Evolutionary conservation across 306 rosid species (phyloP).

Genomic region (Carpinus fangiana): DNA sequence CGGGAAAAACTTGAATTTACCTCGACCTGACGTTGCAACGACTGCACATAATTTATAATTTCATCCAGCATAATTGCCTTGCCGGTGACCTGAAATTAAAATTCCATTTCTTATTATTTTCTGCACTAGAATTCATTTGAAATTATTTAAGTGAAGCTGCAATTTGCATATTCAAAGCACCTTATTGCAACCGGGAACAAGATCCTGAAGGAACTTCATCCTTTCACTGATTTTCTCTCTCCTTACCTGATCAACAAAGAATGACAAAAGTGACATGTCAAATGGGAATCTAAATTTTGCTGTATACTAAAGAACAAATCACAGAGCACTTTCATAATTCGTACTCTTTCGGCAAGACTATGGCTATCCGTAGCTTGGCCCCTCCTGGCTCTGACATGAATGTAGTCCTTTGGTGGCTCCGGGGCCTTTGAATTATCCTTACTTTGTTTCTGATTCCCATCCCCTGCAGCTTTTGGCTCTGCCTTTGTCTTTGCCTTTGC

Average conservation of each 20-base stretch:
- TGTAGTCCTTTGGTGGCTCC: conserved; percentile 85
- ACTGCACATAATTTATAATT: conserved; percentile 87
- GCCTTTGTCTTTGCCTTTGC: conserved; percentile 36
- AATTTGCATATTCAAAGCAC: conserved; percentile 36
- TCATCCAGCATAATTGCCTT: conserved; percentile 96
- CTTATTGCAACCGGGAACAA: conserved; percentile 96
- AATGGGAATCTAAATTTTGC: not conserved
- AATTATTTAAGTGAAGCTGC: not conserved
- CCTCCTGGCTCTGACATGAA: conserved; percentile 91
- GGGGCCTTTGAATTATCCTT: conserved; percentile 50
- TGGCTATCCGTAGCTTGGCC: conserved; percentile 98
- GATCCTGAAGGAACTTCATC: conserved; percentile 94
- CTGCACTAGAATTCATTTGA: not conserved
- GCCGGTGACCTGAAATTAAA: conserved; percentile 71
- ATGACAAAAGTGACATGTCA: conserved; percentile 9
- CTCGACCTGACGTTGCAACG: conserved; percentile 68
- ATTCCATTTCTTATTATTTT: not conserved
- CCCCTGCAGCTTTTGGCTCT: conserved; percentile 24
- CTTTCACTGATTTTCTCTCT: conserved; percentile 94
- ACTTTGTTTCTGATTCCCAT: conserved; percentile 34
- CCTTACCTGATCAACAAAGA: conserved; percentile 55
- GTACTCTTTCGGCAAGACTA: conserved; percentile 92
- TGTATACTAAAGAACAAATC: not conserved
- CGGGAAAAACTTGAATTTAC: conserved; percentile 31
- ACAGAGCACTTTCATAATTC: not conserved